Percentiles rank a stretch among this genome's conserved stretches.
Conservation (phyloP, 2,329 filamentous ascomycete genomes). For the Pyricularia grisea region DNA sequence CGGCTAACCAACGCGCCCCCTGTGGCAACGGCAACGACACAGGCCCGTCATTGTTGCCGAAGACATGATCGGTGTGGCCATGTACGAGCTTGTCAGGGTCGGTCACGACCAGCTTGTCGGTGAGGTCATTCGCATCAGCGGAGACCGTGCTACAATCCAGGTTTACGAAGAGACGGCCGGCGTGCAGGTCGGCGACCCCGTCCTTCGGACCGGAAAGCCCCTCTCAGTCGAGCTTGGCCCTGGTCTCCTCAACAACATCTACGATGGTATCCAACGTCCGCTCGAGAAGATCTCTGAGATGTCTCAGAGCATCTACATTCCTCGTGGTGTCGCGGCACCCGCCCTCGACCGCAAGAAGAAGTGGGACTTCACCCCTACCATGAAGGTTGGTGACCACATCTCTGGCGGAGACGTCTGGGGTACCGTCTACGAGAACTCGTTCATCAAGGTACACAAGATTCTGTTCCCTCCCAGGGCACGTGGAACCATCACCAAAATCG, state of each 20-base stretch:
- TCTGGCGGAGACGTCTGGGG: slow-evolving; percentile 95
- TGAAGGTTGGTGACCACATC: slow-evolving; percentile 96
- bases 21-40: slow-evolving; percentile 25
- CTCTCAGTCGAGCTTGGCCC: slow-evolving; percentile 95
- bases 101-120: slow-evolving; percentile 87
- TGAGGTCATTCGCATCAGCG: slow-evolving; percentile 96
- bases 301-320: slow-evolving; percentile 91
- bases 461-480: slow-evolving; percentile 81
- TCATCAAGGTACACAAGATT: slow-evolving; percentile 89
- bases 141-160: slow-evolving; percentile 93
- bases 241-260: slow-evolving; percentile 97
- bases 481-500: slow-evolving; percentile 86
- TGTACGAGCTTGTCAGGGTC: slow-evolving; percentile 97
- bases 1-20: slow-evolving; percentile 9
- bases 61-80: slow-evolving; percentile 97
- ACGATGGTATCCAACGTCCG: slow-evolving; percentile 96
- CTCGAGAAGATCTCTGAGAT: slow-evolving; percentile 72
- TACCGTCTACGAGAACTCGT: slow-evolving; percentile 89
- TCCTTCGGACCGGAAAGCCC: slow-evolving; percentile 83
- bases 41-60: slow-evolving; percentile 87
- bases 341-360: slow-evolving; percentile 85
- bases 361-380: slow-evolving; percentile 87
- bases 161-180: slow-evolving; percentile 99
- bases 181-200: slow-evolving; percentile 91
- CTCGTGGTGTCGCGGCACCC: slow-evolving; percentile 81